Conservation (phyloP, 2,329 filamentous ascomycete genomes). For the Kalmusia sp. region DNA sequence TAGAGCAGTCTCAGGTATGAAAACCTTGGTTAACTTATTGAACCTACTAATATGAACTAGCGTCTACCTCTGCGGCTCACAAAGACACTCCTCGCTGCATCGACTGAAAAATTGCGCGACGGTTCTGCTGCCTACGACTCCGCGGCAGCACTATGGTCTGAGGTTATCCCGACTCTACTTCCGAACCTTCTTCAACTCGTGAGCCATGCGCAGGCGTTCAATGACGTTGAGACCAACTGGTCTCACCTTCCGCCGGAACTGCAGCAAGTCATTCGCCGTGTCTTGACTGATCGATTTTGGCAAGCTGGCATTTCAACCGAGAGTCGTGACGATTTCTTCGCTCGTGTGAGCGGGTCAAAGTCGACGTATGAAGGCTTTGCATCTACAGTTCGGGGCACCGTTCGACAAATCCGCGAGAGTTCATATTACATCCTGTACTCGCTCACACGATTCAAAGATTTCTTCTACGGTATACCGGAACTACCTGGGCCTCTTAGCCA, state of each 20-base stretch:
- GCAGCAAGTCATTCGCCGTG: constrained; percentile 76
- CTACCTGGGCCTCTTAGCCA: constrained; percentile 83
- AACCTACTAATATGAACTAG: constrained; percentile 51
- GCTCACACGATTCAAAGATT: constrained; percentile 83
- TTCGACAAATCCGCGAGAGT: constrained; percentile 88
- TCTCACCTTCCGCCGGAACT: constrained; percentile 76
- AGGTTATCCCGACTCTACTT: constrained; percentile 81
- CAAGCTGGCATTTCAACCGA: constrained; percentile 96
- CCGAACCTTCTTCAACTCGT: constrained; percentile 85
- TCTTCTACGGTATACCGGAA: constrained; percentile 90
- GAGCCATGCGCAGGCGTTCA: constrained; percentile 88
- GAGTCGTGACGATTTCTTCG: constrained; percentile 96
- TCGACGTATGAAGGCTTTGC: constrained; percentile 90
- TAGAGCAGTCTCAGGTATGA: constrained; percentile 70
- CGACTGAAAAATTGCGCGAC: constrained; percentile 86
- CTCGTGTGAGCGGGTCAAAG: constrained; percentile 86
- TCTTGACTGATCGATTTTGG: constrained; percentile 96
- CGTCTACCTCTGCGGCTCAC: constrained; percentile 82
- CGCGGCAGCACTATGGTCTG: constrained; percentile 83
- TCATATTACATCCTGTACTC: constrained; percentile 95
- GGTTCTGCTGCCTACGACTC: constrained; percentile 75
- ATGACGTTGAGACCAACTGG: constrained; percentile 83
- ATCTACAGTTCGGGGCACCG: constrained; percentile 87
- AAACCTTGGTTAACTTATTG: background rate
- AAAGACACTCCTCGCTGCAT: constrained; percentile 90